Conservation (phyloP, 129 eudicot species). For the Gnaphalium uliginosum region DNA sequence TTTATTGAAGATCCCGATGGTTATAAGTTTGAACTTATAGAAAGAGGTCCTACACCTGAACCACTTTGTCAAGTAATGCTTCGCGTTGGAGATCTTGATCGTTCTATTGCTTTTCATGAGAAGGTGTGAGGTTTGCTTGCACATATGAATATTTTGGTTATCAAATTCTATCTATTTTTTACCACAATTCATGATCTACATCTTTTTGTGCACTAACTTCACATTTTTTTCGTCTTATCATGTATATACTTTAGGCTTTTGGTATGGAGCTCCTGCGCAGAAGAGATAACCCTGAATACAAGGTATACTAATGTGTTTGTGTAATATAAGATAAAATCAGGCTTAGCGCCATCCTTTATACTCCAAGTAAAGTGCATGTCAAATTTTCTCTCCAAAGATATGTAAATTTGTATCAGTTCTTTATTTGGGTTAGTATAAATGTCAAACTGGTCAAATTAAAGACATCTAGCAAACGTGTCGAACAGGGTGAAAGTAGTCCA, state of each 20-base stretch:
- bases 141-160: not conserved
- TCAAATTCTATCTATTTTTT: not conserved
- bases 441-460: not conserved
- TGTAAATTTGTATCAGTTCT: not conserved
- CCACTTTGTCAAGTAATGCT: slow-evolving; percentile 99
- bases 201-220: not conserved
- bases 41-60: slow-evolving; percentile 97
- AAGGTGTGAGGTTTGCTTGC: slow-evolving; percentile 49
- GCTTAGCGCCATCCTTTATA: slow-evolving; percentile 1
- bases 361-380: not conserved
- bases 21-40: slow-evolving; percentile 91
- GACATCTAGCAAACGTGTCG: not conserved
- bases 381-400: not conserved
- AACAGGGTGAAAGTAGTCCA: not conserved
- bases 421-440: not conserved
- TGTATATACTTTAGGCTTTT: slow-evolving; percentile 59
- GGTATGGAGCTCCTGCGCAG: slow-evolving; percentile 96
- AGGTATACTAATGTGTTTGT: slow-evolving; percentile 46
- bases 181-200: not conserved
- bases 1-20: slow-evolving; percentile 99
- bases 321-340: not conserved
- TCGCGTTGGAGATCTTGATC: slow-evolving; percentile 98
- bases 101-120: slow-evolving; percentile 80
- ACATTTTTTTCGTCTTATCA: not conserved
- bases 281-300: slow-evolving; percentile 87